A percentile compares a stretch with the other conserved stretches of the same genome.
Evolutionary conservation across 306 rosid genomes (phyloP).

Genomic region (Gynostemma pentaphyllum): DNA sequence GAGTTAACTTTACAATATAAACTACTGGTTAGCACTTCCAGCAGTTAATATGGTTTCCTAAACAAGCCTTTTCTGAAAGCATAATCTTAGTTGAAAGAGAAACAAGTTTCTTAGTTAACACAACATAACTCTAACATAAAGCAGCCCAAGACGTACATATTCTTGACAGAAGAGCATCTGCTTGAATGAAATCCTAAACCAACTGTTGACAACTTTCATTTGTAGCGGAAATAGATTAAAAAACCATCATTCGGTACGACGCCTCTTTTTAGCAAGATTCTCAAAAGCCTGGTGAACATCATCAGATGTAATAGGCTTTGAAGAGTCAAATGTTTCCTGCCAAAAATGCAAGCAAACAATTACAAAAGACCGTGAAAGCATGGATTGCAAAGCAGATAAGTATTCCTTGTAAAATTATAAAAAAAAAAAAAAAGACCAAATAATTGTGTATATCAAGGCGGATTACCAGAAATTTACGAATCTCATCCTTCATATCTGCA

Average conservation of each 20-base stretch:
- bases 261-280: slow-evolving; percentile 80
- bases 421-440: slow-evolving; percentile 5
- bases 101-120: slow-evolving; percentile 1
- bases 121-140: background rate
- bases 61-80: slow-evolving; percentile 1
- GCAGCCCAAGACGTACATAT: slow-evolving; percentile 14
- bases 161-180: slow-evolving; percentile 9
- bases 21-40: background rate
- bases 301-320: slow-evolving; percentile 76
- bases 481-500: slow-evolving; percentile 86
- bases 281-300: slow-evolving; percentile 85
- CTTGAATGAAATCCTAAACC: slow-evolving; percentile 15
- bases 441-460: background rate
- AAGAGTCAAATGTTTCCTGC: slow-evolving; percentile 80
- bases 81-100: background rate
- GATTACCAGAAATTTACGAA: slow-evolving; percentile 72
- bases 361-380: background rate
- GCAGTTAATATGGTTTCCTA: background rate
- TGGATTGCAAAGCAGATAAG: background rate
- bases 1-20: background rate
- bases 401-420: background rate
- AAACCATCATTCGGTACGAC: slow-evolving; percentile 48
- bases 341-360: slow-evolving; percentile 9
- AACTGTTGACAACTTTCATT: slow-evolving; percentile 7
- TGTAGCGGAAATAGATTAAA: slow-evolving; percentile 12